Evolutionary conservation across 306 rosid species (phyloP).

Genomic region (Cicer cuneatum): DNA sequence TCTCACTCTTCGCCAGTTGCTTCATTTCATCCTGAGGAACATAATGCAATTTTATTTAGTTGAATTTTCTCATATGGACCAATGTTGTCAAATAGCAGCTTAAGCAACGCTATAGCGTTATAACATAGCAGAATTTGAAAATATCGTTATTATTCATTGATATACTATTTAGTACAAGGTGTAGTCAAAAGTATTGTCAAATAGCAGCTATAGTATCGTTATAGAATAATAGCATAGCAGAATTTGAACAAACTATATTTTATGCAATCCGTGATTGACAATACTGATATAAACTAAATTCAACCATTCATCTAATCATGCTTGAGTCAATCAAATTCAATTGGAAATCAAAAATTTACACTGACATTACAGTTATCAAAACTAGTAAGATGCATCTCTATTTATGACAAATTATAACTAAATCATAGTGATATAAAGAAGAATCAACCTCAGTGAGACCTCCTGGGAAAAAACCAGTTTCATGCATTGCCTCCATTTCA

Average conservation of each 20-base stretch:
- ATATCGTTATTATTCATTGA: too few relatives aligned
- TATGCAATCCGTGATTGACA: too few relatives aligned
- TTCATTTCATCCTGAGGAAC: constrained; percentile 69
- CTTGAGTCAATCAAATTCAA: neutral
- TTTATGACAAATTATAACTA: constrained; percentile 4
- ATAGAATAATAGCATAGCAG: too few relatives aligned
- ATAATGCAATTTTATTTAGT: constrained; percentile 11
- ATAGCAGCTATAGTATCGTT: too few relatives aligned
- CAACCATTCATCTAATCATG: neutral
- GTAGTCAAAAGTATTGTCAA: too few relatives aligned
- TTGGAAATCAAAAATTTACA: neutral
- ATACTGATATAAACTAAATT: neutral
- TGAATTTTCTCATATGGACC: neutral
- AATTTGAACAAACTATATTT: too few relatives aligned
- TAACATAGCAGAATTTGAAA: too few relatives aligned
- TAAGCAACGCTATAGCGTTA: too few relatives aligned
- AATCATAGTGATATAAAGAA: constrained; percentile 23
- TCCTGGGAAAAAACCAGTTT: constrained; percentile 67
- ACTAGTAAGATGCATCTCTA: neutral
- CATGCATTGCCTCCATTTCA: constrained; percentile 78
- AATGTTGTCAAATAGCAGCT: too few relatives aligned
- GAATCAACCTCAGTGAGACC: constrained; percentile 67
- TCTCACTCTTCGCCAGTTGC: constrained; percentile 72
- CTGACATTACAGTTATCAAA: constrained; percentile 11
- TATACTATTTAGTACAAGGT: too few relatives aligned